A percentile compares a stretch with the other conserved stretches of the same genome.
phyloP scores from a whole-genome alignment of 768 basidiomycete genomes.

The Glaciozyma martinii region DNA sequence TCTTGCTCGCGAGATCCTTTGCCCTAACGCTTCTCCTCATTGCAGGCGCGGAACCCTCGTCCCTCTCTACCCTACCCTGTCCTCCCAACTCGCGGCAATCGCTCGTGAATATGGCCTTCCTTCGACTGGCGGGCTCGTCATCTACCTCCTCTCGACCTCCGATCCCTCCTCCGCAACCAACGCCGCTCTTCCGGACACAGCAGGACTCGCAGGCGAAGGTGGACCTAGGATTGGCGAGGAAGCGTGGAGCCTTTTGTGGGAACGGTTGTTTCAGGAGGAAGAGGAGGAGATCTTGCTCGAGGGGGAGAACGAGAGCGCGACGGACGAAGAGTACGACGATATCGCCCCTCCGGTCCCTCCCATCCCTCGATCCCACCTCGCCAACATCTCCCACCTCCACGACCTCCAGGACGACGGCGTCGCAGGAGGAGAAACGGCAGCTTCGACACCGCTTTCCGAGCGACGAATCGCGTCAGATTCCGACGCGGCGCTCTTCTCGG shows the following conservation, averaged over 20 bases:
- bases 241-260: constrained; percentile 82
- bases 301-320: constrained; percentile 2
- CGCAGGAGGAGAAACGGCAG: background rate
- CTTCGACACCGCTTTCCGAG: background rate
- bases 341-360: constrained; percentile 46
- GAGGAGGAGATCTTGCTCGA: constrained; percentile 8
- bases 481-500: constrained; percentile 5
- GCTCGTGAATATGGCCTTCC: constrained; percentile 90
- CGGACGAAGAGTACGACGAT: constrained; percentile 33
- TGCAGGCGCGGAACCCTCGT: constrained; percentile 75
- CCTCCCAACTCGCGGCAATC: constrained; percentile 73
- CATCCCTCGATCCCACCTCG: constrained; percentile 40
- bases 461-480: background rate
- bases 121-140: constrained; percentile 66
- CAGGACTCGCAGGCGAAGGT: constrained; percentile 38
- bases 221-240: constrained; percentile 80
- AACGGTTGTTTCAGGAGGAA: constrained; percentile 29
- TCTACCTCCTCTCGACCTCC: constrained; percentile 61
- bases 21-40: constrained; percentile 50
- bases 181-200: constrained; percentile 36
- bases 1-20: background rate
- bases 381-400: background rate
- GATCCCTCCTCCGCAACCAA: constrained; percentile 29
- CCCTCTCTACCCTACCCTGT: constrained; percentile 71
- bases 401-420: background rate